Base-by-base conservation (phyloP, 1,284 basidiomycete genomes). In the Volvariella volvacea region DNA sequence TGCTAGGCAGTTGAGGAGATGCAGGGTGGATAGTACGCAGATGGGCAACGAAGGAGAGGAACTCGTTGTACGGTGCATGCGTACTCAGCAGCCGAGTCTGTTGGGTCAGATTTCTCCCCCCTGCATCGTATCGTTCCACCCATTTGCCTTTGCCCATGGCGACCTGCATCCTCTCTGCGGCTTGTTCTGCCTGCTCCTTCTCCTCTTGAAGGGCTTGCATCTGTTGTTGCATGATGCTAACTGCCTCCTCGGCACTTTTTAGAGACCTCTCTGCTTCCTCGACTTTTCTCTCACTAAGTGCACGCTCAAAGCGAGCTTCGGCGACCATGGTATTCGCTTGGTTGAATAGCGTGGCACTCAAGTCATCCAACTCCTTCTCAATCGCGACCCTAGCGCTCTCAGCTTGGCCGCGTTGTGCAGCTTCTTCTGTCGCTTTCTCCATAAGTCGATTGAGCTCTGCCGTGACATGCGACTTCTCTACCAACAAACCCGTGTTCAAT, bases 281-380 rank as follows among this genome's bases (percentile, higher is more conserved):
- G 7, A 87, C 83, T 56, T 93, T 92, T 39, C 84, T 76, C 59
- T 96, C 91, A 54, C 92, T 92, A 49, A 75, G 70, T 1, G 88
- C 83, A 49, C 67, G 70, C 8, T 74, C 78, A 48, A 88, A 78
- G 4, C 93, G 79, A 38, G 95, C 95, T 53, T 92, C 85, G 0
- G 91, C 92, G 4, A 99, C 91, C 92, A 95, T 95, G 1, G 74
- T 83, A 60, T 95, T 94, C 2, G 91, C 91, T 63, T 92, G 88
- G 50, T 79, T 78, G 57, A 95, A 95, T 15, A 95, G 65, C 45
- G 73, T 82, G 2, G 93, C 92, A 45, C 92, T 92, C 46, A 99
- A 80, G 62, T 97, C 92, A 62, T 97, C 94, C 37, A 99, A 68
- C 50, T 94, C 91, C 64, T 83, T 78, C 65, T 92, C 88, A 54